phyloP scores from a whole-genome alignment of 768 basidiomycete genomes.

The Plicaturopsis crispa region DNA sequence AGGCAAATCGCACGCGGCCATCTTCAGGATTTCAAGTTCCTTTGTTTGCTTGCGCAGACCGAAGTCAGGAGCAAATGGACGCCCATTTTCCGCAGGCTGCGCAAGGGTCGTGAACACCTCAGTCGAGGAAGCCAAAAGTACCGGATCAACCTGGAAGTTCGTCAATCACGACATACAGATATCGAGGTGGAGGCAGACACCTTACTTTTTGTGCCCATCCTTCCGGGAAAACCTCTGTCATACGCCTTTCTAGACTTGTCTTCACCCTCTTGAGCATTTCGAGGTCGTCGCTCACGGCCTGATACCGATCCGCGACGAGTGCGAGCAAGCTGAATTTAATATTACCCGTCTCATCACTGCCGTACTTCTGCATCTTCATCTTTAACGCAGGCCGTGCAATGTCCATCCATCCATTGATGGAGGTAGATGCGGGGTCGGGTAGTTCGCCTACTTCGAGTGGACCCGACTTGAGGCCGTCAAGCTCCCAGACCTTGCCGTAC shows the following conservation, averaged over 20 bases:
- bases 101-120: conserved; percentile 24
- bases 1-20: conserved; percentile 28
- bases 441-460: conserved; percentile 60
- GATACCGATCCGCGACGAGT: conserved; percentile 44
- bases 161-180: background rate
- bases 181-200: background rate
- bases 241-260: conserved; percentile 33
- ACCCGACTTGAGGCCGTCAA: conserved; percentile 56
- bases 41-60: conserved; percentile 34
- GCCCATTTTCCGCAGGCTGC: conserved; percentile 16
- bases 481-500: conserved; percentile 62
- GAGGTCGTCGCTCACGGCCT: conserved; percentile 40
- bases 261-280: conserved; percentile 46
- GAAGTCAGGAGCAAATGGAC: conserved; percentile 35
- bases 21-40: conserved; percentile 35
- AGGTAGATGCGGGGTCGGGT: conserved; percentile 6
- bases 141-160: conserved; percentile 30
- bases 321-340: conserved; percentile 59
- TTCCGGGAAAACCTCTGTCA: conserved; percentile 22
- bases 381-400: conserved; percentile 52
- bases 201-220: conserved; percentile 30
- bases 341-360: conserved; percentile 32
- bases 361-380: conserved; percentile 55
- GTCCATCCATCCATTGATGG: conserved; percentile 45
- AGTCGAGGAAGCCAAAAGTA: conserved; percentile 20